Base-by-base conservation (phyloP, 768 basidiomycete genomes). In the Clitopilus passeckerianus region DNA sequence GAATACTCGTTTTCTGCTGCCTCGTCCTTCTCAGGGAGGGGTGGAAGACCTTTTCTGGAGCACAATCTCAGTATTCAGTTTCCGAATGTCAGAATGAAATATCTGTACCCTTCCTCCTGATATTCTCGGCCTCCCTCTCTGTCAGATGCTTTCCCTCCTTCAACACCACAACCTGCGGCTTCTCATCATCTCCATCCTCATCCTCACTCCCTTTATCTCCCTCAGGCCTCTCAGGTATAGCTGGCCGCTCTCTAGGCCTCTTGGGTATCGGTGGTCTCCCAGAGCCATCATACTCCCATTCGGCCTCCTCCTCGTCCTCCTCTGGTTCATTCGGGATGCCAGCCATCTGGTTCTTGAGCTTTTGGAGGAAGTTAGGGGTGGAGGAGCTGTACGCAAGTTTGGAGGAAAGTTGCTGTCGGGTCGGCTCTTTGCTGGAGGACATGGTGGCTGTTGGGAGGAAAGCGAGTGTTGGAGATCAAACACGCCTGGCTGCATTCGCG, bases 101-200 rank as follows among this genome's bases (percentile, higher is more conserved):
- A 0, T 24, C 20, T 16, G n/a, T 60, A 91, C 91, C 89, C 79
- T 81, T 85, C 57, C 91, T 82, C 57, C 80, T 79, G 65, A 90
- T 80, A 68, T 91, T 88, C 77, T 91, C 88, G 3, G 80, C 93
- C 66, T 96, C 91, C 57, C 81, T 74, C 62, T 81, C 87, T 1
- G 84, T 85, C 44, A 97, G 77, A 75, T 97, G 95, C 69, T 92
- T 95, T 24, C 95, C 94, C 64, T 89, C 84, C 67, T 84, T 92
- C 63, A 97, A 70, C 8, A 96, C 94, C 2, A 97, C 92, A 7
- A 97, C 85, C 68, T 92, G 91, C 2, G 94, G 94, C 64, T 82
- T 86, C 71, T 95, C 94, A 65, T 94, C 93, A 0, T 70, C 82
- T 4, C 77, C 76, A 59, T 86, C 86, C 59, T 92, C 90, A 56